Evolutionary conservation across 768 basidiomycete species (phyloP).

Genomic region (Daedaleopsis sinensis): DNA sequence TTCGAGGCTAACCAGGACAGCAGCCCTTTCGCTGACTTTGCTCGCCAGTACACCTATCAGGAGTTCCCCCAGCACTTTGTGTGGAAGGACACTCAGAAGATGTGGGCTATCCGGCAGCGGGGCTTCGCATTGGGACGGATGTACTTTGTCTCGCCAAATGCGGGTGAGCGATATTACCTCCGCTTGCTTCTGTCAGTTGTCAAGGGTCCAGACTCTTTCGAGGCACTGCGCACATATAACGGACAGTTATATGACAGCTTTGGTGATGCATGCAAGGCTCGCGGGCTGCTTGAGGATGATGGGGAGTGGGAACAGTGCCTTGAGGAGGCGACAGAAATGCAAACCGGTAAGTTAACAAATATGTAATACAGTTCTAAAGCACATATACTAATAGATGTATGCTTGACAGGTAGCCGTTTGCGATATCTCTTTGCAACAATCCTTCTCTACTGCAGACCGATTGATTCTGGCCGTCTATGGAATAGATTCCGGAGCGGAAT

Average conservation of each 20-base stretch:
- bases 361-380: too few relatives aligned
- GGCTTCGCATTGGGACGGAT: conserved; percentile 44
- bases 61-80: conserved; percentile 41
- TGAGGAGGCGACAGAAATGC: conserved; percentile 41
- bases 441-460: conserved; percentile 34
- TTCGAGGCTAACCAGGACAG: conserved; percentile 24
- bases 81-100: conserved; percentile 24
- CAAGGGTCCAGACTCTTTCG: conserved; percentile 27
- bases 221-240: conserved; percentile 21
- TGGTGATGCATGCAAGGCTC: conserved; percentile 39
- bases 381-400: too few relatives aligned
- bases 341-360: too few relatives aligned
- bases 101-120: conserved; percentile 35
- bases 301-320: conserved; percentile 46
- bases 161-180: conserved; percentile 45
- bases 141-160: conserved; percentile 39
- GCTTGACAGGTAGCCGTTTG: too few relatives aligned
- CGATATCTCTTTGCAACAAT: conserved; percentile 44
- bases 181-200: conserved; percentile 42
- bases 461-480: conserved; percentile 44
- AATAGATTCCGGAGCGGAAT: conserved; percentile 35
- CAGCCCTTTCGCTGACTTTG: not conserved
- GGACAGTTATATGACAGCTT: conserved; percentile 36
- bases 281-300: conserved; percentile 46
- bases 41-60: conserved; percentile 34